Evolutionary conservation across 2,329 filamentous ascomycete species (phyloP).

Genomic region (Fusarium multiceps): DNA sequence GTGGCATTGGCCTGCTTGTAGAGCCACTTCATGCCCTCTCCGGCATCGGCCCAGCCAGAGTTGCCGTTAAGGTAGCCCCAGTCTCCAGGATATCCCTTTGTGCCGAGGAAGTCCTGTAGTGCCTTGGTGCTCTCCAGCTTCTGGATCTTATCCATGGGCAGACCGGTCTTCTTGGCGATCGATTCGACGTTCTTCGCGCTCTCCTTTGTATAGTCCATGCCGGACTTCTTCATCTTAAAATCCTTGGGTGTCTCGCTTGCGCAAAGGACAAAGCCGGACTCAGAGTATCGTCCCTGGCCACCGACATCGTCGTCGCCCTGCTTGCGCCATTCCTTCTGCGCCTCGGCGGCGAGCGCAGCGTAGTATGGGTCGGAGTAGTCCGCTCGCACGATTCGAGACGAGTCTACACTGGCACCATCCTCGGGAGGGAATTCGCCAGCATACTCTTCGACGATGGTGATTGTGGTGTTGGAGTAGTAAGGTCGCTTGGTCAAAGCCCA

Average conservation of each 20-base stretch:
- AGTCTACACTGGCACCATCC: constrained; percentile 71
- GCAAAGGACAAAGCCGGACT: constrained; percentile 75
- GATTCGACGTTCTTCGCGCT: constrained; percentile 71
- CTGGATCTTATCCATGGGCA: constrained; percentile 54
- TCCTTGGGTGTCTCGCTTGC: constrained; percentile 58
- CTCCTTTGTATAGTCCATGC: constrained; percentile 68
- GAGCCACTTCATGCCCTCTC: constrained; percentile 74
- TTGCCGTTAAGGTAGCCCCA: constrained; percentile 79
- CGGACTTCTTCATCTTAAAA: constrained; percentile 53
- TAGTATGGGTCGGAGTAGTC: constrained; percentile 89
- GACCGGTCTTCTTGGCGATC: constrained; percentile 56
- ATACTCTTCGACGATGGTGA: constrained; percentile 70
- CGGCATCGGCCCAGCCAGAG: constrained; percentile 85
- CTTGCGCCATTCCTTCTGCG: constrained; percentile 76
- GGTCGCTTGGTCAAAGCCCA: constrained; percentile 74
- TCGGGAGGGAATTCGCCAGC: constrained; percentile 67
- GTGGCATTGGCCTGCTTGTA: constrained; percentile 64
- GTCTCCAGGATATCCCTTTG: constrained; percentile 65
- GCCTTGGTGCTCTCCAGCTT: constrained; percentile 58
- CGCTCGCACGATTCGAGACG: constrained; percentile 71
- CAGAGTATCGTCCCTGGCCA: constrained; percentile 73
- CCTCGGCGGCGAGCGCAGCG: constrained; percentile 75
- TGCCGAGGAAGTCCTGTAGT: constrained; percentile 59
- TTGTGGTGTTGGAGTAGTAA: constrained; percentile 62
- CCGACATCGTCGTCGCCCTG: constrained; percentile 66